Percentiles rank a stretch among this genome's conserved stretches.
These are phyloP conservation scores for Pichia rugopelliculosa DNA, from an alignment of 805 yeast species.

Conservation along the genomic window DNA sequence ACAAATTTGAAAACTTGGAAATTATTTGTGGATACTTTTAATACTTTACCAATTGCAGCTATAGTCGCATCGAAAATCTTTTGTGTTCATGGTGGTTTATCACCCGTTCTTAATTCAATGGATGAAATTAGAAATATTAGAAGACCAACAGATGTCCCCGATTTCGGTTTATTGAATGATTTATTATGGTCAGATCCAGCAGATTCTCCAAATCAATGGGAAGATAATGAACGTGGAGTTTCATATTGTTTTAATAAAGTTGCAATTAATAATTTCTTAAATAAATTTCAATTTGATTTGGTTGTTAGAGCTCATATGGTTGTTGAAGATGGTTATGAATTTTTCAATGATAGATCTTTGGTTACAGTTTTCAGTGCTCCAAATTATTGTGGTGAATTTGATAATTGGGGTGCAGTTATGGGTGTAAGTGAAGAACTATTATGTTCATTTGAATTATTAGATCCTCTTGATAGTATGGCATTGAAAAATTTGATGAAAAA, in stretches of 20 bases:
- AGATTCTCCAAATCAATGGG: conserved; percentile 78
- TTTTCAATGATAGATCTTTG: conserved; percentile 61
- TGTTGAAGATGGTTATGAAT: conserved; percentile 74
- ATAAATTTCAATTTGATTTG: conserved; percentile 69
- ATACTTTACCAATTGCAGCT: conserved; percentile 92
- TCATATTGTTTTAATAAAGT: conserved; percentile 73
- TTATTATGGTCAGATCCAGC: conserved; percentile 83
- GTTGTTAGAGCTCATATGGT: conserved; percentile 88
- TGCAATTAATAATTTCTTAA: conserved; percentile 69
- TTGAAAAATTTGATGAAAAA: conserved; percentile 90
- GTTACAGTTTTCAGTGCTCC: conserved; percentile 74
- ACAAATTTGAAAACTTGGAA: conserved; percentile 93
- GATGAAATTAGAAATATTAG: conserved; percentile 70
- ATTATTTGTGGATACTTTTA: conserved; percentile 86
- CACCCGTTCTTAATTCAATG: conserved; percentile 66
- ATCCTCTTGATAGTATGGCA: conserved; percentile 89
- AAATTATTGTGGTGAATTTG: conserved; percentile 75
- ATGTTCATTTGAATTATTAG: conserved; percentile 87
- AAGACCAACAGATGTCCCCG: conserved; percentile 83
- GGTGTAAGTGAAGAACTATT: conserved; percentile 86
- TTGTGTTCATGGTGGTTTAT: conserved; percentile 80
- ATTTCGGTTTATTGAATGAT: conserved; percentile 71
- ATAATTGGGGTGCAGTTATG: conserved; percentile 98
- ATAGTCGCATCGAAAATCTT: conserved; percentile 92
- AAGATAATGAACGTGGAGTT: conserved; percentile 80